Base-by-base conservation (phyloP, 768 basidiomycete species). In the Leucosporidium yakuticum region DNA sequence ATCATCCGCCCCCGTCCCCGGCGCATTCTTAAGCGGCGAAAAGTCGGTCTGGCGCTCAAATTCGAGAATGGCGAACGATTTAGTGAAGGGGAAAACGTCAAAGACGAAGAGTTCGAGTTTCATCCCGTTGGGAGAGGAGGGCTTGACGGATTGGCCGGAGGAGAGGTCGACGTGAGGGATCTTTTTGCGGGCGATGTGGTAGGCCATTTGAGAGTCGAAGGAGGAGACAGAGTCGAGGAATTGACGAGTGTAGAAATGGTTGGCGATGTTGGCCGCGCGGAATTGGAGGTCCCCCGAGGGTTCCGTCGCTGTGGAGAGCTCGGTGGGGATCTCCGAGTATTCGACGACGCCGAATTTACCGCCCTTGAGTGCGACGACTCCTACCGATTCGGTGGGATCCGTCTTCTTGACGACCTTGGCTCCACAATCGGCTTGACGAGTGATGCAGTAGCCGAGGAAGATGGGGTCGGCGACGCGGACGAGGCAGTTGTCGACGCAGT, bases 41-140 rank as follows among this genome's bases (percentile, higher is more conserved):
- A 99, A 99, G 80, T 98, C 95, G 68, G 95, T 90, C 67, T 83
- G 82, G 64, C 96, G 82, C 60, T 85, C 84, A 54, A 96, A 91
- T 78, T 97, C 93, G 77, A 98, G 80, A 50, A 97, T 91, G 34
- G 88, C 85, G 72, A 94, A 91, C 60, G 79, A 82, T 76, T 86
- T 79, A 8, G 60, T 64, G 27, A 80, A 76, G 17, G 73, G 73
- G 83, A 99, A 97, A 55, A 99, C 96, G 80, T 99, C 96, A 76
- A 99, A 99, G 39, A 99, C 89, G 80, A 99, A 99, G 81, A 94
- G 82, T 80, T 99, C 96, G 69, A 99, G 86, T 81, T 99, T 99
- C 91, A 98, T 95, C 69, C 96, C 96, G 78, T 99, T 98, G n/a
- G 92, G 90, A 76, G 87, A 87, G 69, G 80, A 79, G 3, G 96